These are phyloP conservation scores for Chaetomiaceae sp. DNA, from an alignment of 2,329 filamentous ascomycete genomes.

Conservation along the genomic window DNA sequence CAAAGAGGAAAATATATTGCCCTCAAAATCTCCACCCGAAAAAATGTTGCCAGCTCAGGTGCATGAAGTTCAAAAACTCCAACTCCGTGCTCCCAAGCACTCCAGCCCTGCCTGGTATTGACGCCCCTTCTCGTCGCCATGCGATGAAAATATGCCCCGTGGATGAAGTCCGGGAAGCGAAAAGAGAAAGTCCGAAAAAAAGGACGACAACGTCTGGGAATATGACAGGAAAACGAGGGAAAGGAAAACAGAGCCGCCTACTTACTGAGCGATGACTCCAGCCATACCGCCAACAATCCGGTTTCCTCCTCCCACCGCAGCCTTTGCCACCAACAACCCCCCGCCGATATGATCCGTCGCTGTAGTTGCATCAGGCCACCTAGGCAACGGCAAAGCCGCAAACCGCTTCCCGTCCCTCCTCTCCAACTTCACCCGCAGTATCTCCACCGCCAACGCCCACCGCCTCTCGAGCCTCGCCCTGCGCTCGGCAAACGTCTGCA, in stretches of 20 bases:
- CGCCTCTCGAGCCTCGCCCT: constrained; percentile 42
- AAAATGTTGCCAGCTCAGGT: no score
- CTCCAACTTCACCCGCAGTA: constrained; percentile 52
- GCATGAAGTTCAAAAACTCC: no score
- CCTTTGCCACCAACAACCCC: no score
- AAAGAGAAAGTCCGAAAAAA: neutral
- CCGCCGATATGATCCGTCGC: no score
- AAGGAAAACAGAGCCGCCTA: neutral
- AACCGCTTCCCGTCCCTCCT: constrained; percentile 41
- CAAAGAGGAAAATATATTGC: no score
- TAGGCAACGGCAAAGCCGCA: constrained; percentile 36
- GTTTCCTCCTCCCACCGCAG: neutral
- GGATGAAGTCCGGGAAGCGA: neutral
- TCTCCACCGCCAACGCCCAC: constrained; percentile 51
- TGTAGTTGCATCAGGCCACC: constrained; percentile 43
- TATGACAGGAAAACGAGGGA: neutral
- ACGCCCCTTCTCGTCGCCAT: neutral
- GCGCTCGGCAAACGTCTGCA: constrained; percentile 42
- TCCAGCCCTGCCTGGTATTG: neutral
- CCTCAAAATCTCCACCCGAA: no score
- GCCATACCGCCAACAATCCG: no score
- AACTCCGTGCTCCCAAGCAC: neutral
- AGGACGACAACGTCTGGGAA: neutral
- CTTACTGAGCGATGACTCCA: no score
- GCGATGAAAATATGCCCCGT: constrained; percentile 5